A percentile compares a stretch with the other conserved stretches of the same genome.
phyloP scores from a whole-genome alignment of 495 filamentous ascomycete genomes.

The Hyaloscypha finlandica region DNA sequence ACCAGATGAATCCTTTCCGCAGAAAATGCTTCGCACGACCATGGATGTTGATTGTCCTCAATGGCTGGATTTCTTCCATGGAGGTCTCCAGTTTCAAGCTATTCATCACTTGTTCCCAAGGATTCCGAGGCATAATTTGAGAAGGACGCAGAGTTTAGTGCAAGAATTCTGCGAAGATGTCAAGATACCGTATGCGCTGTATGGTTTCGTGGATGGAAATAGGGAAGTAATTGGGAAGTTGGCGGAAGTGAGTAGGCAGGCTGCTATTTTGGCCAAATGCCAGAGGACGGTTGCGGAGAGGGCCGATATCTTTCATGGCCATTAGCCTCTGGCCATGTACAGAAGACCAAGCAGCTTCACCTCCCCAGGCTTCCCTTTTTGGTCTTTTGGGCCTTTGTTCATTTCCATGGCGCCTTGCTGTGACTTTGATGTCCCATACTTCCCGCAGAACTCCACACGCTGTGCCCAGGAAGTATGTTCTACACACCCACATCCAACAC shows the following conservation, averaged over 20 bases:
- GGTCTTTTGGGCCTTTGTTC: no score
- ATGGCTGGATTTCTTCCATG: constrained; percentile 96
- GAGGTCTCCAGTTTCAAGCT: constrained; percentile 92
- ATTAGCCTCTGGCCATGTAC: no score
- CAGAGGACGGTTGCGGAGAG: constrained; percentile 38
- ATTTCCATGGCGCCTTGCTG: no score
- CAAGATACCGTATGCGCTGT: constrained; percentile 87
- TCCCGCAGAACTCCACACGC: no score
- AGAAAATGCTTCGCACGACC: constrained; percentile 93
- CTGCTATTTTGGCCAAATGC: constrained; percentile 82
- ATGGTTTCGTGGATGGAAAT: constrained; percentile 91
- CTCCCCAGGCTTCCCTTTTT: no score
- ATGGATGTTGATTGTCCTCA: constrained; percentile 96
- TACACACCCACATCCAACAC: no score
- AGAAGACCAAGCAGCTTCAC: no score
- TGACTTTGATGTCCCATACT: no score
- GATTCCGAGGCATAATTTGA: constrained; percentile 88
- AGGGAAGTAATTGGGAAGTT: constrained; percentile 80
- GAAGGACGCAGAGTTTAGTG: constrained; percentile 76
- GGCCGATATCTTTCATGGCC: neutral
- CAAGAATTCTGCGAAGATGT: constrained; percentile 88
- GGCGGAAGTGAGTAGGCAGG: constrained; percentile 83
- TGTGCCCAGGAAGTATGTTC: no score
- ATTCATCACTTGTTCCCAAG: constrained; percentile 94
- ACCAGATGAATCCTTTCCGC: constrained; percentile 85